Conservation (phyloP, 2,329 filamentous ascomycete genomes). For the Coniochaeta pulveracea region DNA sequence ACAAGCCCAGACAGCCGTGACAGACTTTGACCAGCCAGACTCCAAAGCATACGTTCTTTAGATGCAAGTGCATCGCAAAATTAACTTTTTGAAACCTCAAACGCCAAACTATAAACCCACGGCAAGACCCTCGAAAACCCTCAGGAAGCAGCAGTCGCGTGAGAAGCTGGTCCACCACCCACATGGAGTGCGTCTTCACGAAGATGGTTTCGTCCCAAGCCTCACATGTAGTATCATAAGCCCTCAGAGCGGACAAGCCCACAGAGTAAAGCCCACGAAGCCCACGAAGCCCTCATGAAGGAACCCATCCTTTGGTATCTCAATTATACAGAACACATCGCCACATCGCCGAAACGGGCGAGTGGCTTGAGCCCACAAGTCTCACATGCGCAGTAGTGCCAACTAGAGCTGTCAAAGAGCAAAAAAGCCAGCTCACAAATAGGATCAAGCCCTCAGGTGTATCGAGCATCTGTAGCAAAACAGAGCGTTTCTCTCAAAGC, state of each 20-base stretch:
- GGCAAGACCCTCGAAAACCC: constrained; percentile 2
- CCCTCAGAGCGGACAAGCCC: constrained; percentile 10
- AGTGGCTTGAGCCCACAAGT: constrained; percentile 4
- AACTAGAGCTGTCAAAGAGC: constrained; percentile 19
- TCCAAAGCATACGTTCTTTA: neutral
- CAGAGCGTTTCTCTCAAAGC: constrained; percentile 42
- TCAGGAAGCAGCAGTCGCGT: constrained; percentile 3
- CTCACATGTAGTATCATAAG: constrained; percentile 8
- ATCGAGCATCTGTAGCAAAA: constrained; percentile 30
- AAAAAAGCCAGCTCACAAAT: constrained; percentile 18
- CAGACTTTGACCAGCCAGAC: neutral
- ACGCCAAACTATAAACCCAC: neutral
- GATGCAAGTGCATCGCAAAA: too few relatives aligned
- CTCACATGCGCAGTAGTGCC: constrained; percentile 6
- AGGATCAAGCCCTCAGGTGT: constrained; percentile 41
- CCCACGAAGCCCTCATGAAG: constrained; percentile 10
- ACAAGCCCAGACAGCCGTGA: neutral
- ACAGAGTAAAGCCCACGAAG: constrained; percentile 11
- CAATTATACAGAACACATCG: neutral
- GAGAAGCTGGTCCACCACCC: constrained; percentile 10
- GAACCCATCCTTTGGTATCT: constrained; percentile 5
- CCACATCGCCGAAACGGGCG: neutral
- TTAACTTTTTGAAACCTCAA: constrained; percentile 4
- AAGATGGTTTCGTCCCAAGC: constrained; percentile 11
- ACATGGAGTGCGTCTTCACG: too few relatives aligned